Conservation (phyloP, 2,329 filamentous ascomycete species). For the Westerdykella sp. region DNA sequence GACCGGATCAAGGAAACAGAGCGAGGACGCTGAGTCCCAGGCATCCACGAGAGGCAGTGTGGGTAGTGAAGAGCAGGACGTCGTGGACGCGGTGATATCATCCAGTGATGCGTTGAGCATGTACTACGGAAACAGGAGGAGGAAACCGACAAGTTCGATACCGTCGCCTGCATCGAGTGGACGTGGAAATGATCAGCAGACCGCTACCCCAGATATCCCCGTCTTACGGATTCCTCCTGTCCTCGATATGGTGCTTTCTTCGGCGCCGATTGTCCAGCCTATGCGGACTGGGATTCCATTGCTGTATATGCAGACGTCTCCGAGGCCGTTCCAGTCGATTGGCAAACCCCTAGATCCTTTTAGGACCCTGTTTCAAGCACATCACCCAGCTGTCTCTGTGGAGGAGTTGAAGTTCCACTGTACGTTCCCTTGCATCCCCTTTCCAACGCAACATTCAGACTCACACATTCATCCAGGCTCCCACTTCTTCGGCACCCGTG, state of each 20-base stretch:
- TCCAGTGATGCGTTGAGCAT: slow-evolving; percentile 9
- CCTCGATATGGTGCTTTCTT: slow-evolving; percentile 12
- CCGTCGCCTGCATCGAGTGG: slow-evolving; percentile 4
- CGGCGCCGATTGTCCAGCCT: slow-evolving; percentile 19
- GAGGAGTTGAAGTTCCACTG: slow-evolving; percentile 33
- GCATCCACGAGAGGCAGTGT: slow-evolving; percentile 11
- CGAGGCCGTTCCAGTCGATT: slow-evolving; percentile 21
- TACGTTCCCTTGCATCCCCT: slow-evolving; percentile 5
- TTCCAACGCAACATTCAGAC: not conserved
- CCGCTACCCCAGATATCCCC: slow-evolving; percentile 4
- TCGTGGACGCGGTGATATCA: slow-evolving; percentile 1
- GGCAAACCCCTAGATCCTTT: slow-evolving; percentile 33
- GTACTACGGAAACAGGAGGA: slow-evolving; percentile 4
- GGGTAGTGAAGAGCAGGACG: slow-evolving; percentile 9
- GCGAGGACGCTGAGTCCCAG: slow-evolving; percentile 11
- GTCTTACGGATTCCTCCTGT: slow-evolving; percentile 5
- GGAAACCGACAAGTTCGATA: slow-evolving; percentile 4
- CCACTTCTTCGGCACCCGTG: slow-evolving; percentile 27
- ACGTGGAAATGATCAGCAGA: not conserved
- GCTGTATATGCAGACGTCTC: slow-evolving; percentile 14
- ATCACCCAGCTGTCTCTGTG: slow-evolving; percentile 24
- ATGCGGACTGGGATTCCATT: slow-evolving; percentile 9
- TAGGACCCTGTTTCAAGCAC: slow-evolving; percentile 28
- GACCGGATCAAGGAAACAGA: slow-evolving; percentile 7
- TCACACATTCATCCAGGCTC: slow-evolving; percentile 11